Conservation (phyloP, 768 basidiomycete genomes). For the Serendipita vermifera region DNA sequence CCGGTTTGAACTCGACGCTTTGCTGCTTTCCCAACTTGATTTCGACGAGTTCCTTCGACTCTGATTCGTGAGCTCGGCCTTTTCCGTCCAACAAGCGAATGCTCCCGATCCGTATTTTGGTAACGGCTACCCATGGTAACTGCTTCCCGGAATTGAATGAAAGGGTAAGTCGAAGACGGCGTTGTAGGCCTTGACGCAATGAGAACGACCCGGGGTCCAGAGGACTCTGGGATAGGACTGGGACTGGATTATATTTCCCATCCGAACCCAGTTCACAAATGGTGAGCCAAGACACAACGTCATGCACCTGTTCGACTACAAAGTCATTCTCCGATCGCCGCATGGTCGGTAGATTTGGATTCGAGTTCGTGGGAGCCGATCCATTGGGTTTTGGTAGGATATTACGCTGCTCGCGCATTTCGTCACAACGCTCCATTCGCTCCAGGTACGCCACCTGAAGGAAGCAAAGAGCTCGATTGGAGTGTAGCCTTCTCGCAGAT, state of each 20-base stretch:
- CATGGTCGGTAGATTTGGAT: slow-evolving; percentile 47
- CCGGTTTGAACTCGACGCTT: slow-evolving; percentile 60
- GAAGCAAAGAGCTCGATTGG: slow-evolving; percentile 86
- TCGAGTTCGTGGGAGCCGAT: slow-evolving; percentile 2
- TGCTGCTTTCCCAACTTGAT: slow-evolving; percentile 65
- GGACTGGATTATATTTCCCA: slow-evolving; percentile 72
- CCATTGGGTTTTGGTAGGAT: slow-evolving; percentile 12
- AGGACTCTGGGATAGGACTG: slow-evolving; percentile 54
- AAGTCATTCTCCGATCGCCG: slow-evolving; percentile 89
- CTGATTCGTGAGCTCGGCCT: slow-evolving; percentile 66
- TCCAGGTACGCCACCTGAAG: slow-evolving; percentile 73
- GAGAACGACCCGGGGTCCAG: slow-evolving; percentile 78
- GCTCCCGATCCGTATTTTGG: slow-evolving; percentile 65
- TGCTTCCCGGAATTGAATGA: slow-evolving; percentile 82
- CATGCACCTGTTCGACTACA: slow-evolving; percentile 73
- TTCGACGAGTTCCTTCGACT: slow-evolving; percentile 55
- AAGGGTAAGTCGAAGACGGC: slow-evolving; percentile 61
- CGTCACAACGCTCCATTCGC: slow-evolving; percentile 86
- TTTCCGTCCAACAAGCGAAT: slow-evolving; percentile 75
- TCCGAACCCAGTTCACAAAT: slow-evolving; percentile 76
- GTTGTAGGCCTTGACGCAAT: slow-evolving; percentile 86
- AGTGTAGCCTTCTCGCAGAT: slow-evolving; percentile 65
- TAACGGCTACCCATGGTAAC: slow-evolving; percentile 74
- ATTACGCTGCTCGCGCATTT: slow-evolving; percentile 66
- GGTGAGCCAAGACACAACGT: slow-evolving; percentile 79